A percentile compares a stretch with the other conserved stretches of the same genome.
Conservation (phyloP, 257 asterid species). For the Rhazya stricta region DNA sequence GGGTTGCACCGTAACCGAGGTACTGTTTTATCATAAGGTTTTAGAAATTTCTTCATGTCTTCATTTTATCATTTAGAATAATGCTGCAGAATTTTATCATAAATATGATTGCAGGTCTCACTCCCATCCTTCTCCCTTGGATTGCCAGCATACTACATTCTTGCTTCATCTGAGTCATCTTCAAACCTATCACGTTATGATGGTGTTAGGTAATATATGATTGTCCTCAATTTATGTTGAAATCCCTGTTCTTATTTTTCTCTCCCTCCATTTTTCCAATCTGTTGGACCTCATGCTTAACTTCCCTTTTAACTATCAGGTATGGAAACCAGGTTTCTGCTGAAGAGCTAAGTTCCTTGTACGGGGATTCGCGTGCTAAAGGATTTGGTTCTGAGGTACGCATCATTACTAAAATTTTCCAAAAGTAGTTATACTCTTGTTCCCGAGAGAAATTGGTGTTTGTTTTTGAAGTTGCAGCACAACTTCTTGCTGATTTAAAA, state of each 20-base stretch:
- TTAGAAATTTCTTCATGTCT: neutral
- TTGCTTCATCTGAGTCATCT: slow-evolving; percentile 92
- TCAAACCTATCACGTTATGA: slow-evolving; percentile 97
- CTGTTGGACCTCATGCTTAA: neutral
- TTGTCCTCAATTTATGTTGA: slow-evolving; percentile 5
- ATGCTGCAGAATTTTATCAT: neutral
- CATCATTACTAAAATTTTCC: slow-evolving; percentile 1
- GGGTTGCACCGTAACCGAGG: slow-evolving; percentile 80
- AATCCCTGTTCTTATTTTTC: neutral
- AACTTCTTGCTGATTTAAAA: neutral
- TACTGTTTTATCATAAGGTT: slow-evolving; percentile 18
- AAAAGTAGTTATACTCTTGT: neutral
- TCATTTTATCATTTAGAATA: neutral
- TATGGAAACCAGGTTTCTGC: slow-evolving; percentile 77
- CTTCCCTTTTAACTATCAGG: slow-evolving; percentile 28
- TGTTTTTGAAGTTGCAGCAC: neutral
- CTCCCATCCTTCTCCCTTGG: slow-evolving; percentile 95
- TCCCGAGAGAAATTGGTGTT: neutral
- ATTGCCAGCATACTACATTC: slow-evolving; percentile 91
- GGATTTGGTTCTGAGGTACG: slow-evolving; percentile 97
- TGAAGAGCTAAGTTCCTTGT: slow-evolving; percentile 72
- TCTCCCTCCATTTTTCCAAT: neutral
- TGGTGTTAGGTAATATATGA: slow-evolving; percentile 63
- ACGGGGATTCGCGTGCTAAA: slow-evolving; percentile 77
- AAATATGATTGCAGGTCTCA: slow-evolving; percentile 51